Percentiles rank a stretch among this genome's conserved stretches.
phyloP scores from a whole-genome alignment of 1,284 basidiomycete species.

The Ustilago vetiveriae region DNA sequence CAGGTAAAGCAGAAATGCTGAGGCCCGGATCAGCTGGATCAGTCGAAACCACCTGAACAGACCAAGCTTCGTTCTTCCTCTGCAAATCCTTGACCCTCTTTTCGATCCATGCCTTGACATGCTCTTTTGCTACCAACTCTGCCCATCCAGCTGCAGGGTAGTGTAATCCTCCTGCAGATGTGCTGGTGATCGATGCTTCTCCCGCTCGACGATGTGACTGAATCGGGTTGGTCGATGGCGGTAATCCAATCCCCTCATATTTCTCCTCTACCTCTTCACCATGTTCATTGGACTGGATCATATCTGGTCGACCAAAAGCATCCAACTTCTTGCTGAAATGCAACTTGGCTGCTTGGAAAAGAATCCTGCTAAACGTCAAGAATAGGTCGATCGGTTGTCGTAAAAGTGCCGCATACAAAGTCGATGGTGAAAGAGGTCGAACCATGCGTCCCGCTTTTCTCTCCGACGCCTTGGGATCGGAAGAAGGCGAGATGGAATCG shows the following conservation, averaged over 20 bases:
- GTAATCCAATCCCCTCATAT: slow-evolving; percentile 33
- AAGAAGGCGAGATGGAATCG: slow-evolving; percentile 67
- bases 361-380: slow-evolving; percentile 74
- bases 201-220: slow-evolving; percentile 24
- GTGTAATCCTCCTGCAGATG: slow-evolving; percentile 13
- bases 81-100: slow-evolving; percentile 15
- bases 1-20: neutral
- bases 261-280: too few species aligned
- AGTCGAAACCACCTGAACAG: slow-evolving; percentile 9
- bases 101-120: slow-evolving; percentile 3
- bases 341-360: slow-evolving; percentile 75
- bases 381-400: slow-evolving; percentile 73
- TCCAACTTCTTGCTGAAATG: slow-evolving; percentile 75
- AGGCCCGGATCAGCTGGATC: slow-evolving; percentile 32
- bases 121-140: slow-evolving; percentile 17
- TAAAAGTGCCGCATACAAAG: slow-evolving; percentile 70
- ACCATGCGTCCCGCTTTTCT: neutral
- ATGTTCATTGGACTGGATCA: slow-evolving; percentile 34
- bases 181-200: neutral
- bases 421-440: slow-evolving; percentile 68
- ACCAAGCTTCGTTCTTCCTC: slow-evolving; percentile 11
- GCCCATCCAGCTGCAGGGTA: slow-evolving; percentile 27
- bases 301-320: slow-evolving; percentile 76
- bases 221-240: slow-evolving; percentile 41
- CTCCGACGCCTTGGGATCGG: neutral